Percentiles rank a stretch among this genome's conserved stretches.
phyloP scores from a whole-genome alignment of 257 asterid genomes.

The Solanum chmielewskii region DNA sequence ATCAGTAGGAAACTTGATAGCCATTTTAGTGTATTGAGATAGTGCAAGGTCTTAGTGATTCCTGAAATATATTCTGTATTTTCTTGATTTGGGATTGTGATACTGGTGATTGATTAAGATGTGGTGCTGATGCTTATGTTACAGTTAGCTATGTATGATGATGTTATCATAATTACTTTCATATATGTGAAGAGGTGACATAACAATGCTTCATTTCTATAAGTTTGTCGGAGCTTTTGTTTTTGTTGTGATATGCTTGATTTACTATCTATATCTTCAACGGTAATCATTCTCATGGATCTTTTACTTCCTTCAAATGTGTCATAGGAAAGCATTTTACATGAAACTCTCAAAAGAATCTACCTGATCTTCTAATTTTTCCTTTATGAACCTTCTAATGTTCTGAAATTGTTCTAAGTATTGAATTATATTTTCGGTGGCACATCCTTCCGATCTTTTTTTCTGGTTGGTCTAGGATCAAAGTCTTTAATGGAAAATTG shows the following conservation, averaged over 20 bases:
- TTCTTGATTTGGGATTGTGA: neutral
- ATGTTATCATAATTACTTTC: neutral
- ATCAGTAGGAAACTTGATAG: neutral
- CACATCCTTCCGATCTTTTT: neutral
- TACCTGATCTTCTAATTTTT: neutral
- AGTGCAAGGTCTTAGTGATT: neutral
- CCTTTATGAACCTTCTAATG: neutral
- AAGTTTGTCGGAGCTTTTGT: neutral
- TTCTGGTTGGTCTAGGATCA: neutral
- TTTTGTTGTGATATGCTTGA: neutral
- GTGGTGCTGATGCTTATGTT: neutral
- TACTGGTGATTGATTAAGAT: neutral
- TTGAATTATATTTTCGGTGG: neutral
- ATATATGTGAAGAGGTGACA: neutral
- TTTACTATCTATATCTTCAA: neutral
- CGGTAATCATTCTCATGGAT: neutral
- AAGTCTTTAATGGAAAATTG: neutral
- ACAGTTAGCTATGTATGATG: neutral
- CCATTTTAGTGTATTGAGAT: neutral
- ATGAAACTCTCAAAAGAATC: neutral
- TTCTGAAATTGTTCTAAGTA: neutral
- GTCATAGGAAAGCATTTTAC: neutral
- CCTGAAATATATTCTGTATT: neutral
- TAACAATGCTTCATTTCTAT: neutral
- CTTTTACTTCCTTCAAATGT: neutral